Evolutionary conservation across 345 rosid genomes (phyloP), one percentile per base, ranked within the genome.

Genomic region (Tarenaya hassleriana): DNA sequence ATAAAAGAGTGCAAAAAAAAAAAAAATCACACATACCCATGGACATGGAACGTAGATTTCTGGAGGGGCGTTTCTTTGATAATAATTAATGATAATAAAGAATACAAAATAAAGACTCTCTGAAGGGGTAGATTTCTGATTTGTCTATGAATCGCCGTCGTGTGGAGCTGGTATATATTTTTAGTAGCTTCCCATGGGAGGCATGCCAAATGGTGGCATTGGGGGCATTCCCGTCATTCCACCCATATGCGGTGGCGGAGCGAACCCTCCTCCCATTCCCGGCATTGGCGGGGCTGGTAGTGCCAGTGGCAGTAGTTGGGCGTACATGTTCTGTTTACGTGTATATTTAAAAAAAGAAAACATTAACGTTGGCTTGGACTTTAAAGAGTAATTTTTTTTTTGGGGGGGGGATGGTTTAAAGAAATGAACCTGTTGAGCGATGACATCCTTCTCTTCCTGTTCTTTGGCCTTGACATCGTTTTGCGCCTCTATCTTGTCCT

Each of bases 221-320:
- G 83, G 81, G 8, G 78, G 83, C 81, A 81, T 75, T 7, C 94
- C 84, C 7, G 44, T 8, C 76, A 73, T 59, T 12, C 80, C 92
- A 0, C 77, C 72, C 84, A 77, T 83, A 1, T 67, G 75, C 38
- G 77, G 84, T 8, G 77, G 74, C 32, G 73, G 76, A 37, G 63
- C 73, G 32, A 59, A 69, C 16, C 62, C 67, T 14, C 66, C 67
- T 34, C 74, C 82, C 96, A 88, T 88, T 8, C 95, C 95, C 1
- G 96, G 91, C 84, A 88, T 80, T 3, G 95, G 92, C 1, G 97
- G 97, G 3, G 97, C 97, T 1, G 97, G 97, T 69, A 85, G 64
- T 37, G 97, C 97, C 16, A 88, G 80, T 29, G 97, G 97, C 60
- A 88, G 61, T 55, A 88, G 63, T 47, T 88, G 97, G 4, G 97